Conservation (phyloP, 345 rosid species). For the Balakata baccata region DNA sequence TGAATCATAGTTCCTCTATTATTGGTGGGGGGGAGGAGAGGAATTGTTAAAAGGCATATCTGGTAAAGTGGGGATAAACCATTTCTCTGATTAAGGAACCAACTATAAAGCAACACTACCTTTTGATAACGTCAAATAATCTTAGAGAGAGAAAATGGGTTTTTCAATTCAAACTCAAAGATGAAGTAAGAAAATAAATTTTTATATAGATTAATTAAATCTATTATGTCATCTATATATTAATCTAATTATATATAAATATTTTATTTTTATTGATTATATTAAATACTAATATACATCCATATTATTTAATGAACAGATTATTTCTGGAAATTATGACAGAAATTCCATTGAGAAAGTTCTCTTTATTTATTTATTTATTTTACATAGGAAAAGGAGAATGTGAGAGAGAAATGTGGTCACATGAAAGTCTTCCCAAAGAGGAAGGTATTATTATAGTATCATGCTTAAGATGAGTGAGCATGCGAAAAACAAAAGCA, state of each 20-base stretch:
- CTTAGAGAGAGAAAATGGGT: neutral
- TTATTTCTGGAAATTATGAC: too few relatives aligned
- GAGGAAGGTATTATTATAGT: slow-evolving; percentile 40
- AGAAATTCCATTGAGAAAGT: too few relatives aligned
- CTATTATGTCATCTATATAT: too few relatives aligned
- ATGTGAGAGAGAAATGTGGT: slow-evolving; percentile 21
- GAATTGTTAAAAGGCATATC: slow-evolving; percentile 22
- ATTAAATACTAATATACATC: too few relatives aligned
- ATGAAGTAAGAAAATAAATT: too few relatives aligned
- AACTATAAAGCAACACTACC: slow-evolving; percentile 35
- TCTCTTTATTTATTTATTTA: too few relatives aligned
- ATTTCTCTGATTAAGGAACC: slow-evolving; percentile 42
- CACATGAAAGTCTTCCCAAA: slow-evolving; percentile 29
- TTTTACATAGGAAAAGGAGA: neutral
- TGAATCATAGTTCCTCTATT: slow-evolving; percentile 39
- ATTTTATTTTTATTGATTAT: too few relatives aligned
- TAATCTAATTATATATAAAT: too few relatives aligned
- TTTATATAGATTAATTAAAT: too few relatives aligned
- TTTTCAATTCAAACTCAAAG: slow-evolving; percentile 24
- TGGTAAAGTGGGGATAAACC: slow-evolving; percentile 22
- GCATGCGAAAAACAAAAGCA: slow-evolving; percentile 35
- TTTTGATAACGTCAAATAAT: slow-evolving; percentile 22
- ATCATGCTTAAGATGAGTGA: slow-evolving; percentile 34
- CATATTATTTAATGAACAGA: too few relatives aligned
- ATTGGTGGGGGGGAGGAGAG: slow-evolving; percentile 31